Base-by-base conservation (phyloP, 2,329 filamentous ascomycete species). In the Fonsecaea multimorphosa region DNA sequence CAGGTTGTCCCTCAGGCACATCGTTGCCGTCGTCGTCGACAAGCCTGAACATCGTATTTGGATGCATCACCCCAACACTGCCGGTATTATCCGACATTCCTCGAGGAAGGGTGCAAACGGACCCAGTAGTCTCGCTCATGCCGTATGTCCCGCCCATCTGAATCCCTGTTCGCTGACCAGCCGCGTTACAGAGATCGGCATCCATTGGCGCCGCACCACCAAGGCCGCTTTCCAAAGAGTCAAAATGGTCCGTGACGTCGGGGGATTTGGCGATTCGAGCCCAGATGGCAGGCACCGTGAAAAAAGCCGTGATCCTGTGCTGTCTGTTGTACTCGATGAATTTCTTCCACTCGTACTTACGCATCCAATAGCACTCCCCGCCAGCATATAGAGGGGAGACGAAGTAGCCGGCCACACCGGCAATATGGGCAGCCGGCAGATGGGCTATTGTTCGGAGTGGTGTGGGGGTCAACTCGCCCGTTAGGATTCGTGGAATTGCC, bases 221-320 rank as follows among this genome's bases (percentile, higher is more conserved):
- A 0, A 82, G 73, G 0, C 84, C 85, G 1, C 79, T 73, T 31
- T 81, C 75, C 27, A 88, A 73, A 0, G 75, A 74, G 32, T 80
- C 79, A 65, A 89, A 85, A 51, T 88, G 86, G 59, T 86, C 82
- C 8, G 76, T 85, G 1, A 87, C 85, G 0, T 79, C 74, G 0
- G 84, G 81, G 34, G 78, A 80, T 74, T 88, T 88, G 6, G 85
- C 83, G 63, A 90, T 85, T 14, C 83, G 79, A 12, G 88, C 79
- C 70, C 80, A 87, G 63, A 89, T 85, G 1, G 86, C 85, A 8
- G 87, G 87, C 1, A 89, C 86, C 4, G 82, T 85, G 73, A 86
- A 85, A 73, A 88, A 83, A 55, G 74, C 77, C 0, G 84, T 87
- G 67, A 87, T 80, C 9, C 75, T 74, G 71, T 85, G 82, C 58